phyloP scores from a whole-genome alignment of 31 red algal species.

The Asparagopsis taxiformis region DNA sequence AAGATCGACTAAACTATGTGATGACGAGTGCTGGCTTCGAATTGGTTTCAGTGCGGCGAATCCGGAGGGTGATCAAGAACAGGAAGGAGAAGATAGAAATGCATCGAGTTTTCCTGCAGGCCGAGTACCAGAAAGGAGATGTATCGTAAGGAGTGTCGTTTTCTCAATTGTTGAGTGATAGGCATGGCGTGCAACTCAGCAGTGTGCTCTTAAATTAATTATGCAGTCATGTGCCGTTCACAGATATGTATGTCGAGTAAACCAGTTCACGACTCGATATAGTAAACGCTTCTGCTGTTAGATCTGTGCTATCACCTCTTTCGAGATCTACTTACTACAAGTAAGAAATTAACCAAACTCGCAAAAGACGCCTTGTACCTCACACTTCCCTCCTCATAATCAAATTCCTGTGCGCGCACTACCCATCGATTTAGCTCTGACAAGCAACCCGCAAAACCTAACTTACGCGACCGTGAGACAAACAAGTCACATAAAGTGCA shows the following conservation, averaged over 20 bases:
- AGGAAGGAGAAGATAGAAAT: constrained; percentile 35
- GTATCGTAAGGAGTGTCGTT: not conserved
- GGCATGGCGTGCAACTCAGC: not conserved
- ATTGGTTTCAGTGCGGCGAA: constrained; percentile 15
- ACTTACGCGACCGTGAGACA: constrained; percentile 87
- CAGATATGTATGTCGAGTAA: no score
- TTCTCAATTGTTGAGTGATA: not conserved
- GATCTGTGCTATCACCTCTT: no score
- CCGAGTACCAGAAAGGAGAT: constrained; percentile 29
- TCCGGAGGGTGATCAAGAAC: constrained; percentile 20
- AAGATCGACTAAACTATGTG: constrained; percentile 1
- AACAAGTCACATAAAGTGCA: constrained; percentile 82
- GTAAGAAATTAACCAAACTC: no score
- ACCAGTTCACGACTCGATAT: no score
- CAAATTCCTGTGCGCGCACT: no score
- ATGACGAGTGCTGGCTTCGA: constrained; percentile 30
- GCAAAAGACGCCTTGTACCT: no score
- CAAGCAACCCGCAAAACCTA: no score
- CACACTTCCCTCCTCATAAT: no score
- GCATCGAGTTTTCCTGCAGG: constrained; percentile 43
- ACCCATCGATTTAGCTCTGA: no score
- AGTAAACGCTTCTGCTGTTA: no score
- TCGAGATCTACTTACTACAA: no score
- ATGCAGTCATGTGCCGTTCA: no score
- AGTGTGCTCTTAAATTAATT: not conserved